Conservation (phyloP, 768 basidiomycete genomes). For the Lentinus brumalis region DNA sequence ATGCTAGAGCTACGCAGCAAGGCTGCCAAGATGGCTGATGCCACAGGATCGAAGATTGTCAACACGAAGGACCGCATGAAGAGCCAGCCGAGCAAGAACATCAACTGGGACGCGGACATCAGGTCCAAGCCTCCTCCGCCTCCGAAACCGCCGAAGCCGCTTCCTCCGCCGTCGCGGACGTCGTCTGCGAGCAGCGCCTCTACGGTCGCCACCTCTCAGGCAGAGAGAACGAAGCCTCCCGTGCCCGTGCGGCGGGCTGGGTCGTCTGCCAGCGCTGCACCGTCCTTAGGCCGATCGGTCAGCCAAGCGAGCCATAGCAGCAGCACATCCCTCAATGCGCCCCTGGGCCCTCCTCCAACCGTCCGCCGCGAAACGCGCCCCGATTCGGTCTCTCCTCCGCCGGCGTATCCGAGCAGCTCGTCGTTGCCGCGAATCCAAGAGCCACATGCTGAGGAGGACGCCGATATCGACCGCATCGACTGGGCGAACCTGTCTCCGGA, state of each 20-base stretch:
- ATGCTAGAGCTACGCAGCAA: constrained; percentile 58
- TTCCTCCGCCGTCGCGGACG: constrained; percentile 12
- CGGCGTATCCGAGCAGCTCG: not conserved
- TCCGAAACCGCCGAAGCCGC: constrained; percentile 7
- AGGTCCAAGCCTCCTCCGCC: constrained; percentile 49
- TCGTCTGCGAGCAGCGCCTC: constrained; percentile 1
- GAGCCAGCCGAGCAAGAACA: constrained; percentile 61
- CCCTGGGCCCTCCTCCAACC: constrained; percentile 11
- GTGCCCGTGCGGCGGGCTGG: not conserved
- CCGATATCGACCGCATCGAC: constrained; percentile 45
- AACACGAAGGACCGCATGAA: constrained; percentile 55
- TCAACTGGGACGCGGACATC: constrained; percentile 61
- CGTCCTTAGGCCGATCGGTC: not conserved
- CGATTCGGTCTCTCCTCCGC: constrained; percentile 7
- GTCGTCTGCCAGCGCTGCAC: not conserved
- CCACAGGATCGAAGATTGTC: constrained; percentile 50
- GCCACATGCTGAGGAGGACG: not conserved
- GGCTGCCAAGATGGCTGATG: constrained; percentile 63
- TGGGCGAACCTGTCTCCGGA: constrained; percentile 68
- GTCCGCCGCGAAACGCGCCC: constrained; percentile 16
- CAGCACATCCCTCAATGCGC: not conserved
- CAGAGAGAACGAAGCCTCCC: constrained; percentile 1
- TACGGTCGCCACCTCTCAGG: not conserved
- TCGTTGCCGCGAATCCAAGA: constrained; percentile 10
- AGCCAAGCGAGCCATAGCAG: constrained; percentile 1